Conservation (phyloP, 2,329 filamentous ascomycete species). For the Colletotrichum lini region DNA sequence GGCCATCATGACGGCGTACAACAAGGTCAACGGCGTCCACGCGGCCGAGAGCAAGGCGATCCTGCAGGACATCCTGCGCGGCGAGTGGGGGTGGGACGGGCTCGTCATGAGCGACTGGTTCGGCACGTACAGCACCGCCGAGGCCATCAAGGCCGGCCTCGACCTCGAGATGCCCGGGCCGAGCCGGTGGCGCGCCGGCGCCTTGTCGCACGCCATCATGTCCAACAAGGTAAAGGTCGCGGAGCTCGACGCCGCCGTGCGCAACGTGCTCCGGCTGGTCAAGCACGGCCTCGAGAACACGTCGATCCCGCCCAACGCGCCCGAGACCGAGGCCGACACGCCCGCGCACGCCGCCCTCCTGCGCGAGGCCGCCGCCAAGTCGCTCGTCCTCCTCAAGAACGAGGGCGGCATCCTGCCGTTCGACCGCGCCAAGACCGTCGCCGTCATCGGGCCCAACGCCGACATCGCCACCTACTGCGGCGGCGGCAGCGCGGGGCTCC, state of each 20-base stretch:
- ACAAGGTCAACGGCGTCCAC: constrained; percentile 54
- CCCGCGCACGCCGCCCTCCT: constrained; percentile 70
- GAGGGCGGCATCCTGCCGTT: constrained; percentile 74
- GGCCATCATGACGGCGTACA: constrained; percentile 70
- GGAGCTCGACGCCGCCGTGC: constrained; percentile 62
- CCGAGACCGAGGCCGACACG: constrained; percentile 69
- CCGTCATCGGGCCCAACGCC: constrained; percentile 69
- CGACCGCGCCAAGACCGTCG: constrained; percentile 52
- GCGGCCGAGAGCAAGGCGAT: constrained; percentile 57
- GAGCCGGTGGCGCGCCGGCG: constrained; percentile 52
- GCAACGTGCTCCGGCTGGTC: constrained; percentile 52
- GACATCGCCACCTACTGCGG: constrained; percentile 54
- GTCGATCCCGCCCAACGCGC: constrained; percentile 66
- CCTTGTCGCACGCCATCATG: constrained; percentile 65
- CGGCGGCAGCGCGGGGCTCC: constrained; percentile 52
- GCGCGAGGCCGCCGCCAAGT: constrained; percentile 48
- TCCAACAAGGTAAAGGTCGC: constrained; percentile 70
- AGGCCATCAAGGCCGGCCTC: constrained; percentile 47
- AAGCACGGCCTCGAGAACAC: constrained; percentile 57
- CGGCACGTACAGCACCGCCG: constrained; percentile 66
- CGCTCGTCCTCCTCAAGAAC: constrained; percentile 82
- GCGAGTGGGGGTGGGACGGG: constrained; percentile 71
- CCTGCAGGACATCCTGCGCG: constrained; percentile 65
- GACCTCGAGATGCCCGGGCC: constrained; percentile 59
- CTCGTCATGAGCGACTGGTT: constrained; percentile 73